Evolutionary conservation across 1,139 yeast species (phyloP).

Genomic region (Yamadazyma aaseri): DNA sequence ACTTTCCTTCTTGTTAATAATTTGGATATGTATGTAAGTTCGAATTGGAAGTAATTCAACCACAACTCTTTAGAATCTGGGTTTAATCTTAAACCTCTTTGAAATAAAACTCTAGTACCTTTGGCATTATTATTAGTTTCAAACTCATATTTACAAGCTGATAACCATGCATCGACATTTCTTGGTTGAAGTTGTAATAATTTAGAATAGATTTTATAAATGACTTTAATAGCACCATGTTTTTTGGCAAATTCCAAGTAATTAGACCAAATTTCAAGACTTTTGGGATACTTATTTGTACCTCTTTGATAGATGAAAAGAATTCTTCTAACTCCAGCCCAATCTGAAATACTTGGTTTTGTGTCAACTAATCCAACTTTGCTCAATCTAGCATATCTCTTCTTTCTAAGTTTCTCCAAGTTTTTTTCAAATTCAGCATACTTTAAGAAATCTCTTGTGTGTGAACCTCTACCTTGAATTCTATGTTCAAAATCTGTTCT

Average conservation of each 20-base stretch:
- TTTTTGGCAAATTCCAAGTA: constrained; percentile 73
- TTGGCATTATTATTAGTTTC: constrained; percentile 85
- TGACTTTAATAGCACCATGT: constrained; percentile 72
- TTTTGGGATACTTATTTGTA: constrained; percentile 75
- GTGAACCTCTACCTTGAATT: constrained; percentile 79
- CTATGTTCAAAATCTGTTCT: constrained; percentile 96
- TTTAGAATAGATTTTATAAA: constrained; percentile 78
- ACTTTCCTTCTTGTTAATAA: constrained; percentile 80
- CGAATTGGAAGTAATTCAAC: constrained; percentile 86
- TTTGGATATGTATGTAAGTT: constrained; percentile 80
- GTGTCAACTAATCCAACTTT: constrained; percentile 50
- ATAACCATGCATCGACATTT: constrained; percentile 86
- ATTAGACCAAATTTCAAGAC: constrained; percentile 72
- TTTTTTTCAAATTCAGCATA: constrained; percentile 82
- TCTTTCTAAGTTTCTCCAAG: constrained; percentile 73
- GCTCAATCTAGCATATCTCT: constrained; percentile 64
- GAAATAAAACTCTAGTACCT: constrained; percentile 85
- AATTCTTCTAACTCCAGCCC: constrained; percentile 84
- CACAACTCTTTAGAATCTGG: constrained; percentile 72
- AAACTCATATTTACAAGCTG: constrained; percentile 93
- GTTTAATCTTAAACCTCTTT: constrained; percentile 81
- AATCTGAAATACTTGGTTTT: constrained; percentile 71
- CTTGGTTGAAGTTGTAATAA: constrained; percentile 88
- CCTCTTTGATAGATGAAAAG: constrained; percentile 84
- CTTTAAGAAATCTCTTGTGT: constrained; percentile 70